Percentiles rank a stretch among this genome's conserved stretches.
Conservation (phyloP, 2,329 filamentous ascomycete species). For the Penicillium sp. region DNA sequence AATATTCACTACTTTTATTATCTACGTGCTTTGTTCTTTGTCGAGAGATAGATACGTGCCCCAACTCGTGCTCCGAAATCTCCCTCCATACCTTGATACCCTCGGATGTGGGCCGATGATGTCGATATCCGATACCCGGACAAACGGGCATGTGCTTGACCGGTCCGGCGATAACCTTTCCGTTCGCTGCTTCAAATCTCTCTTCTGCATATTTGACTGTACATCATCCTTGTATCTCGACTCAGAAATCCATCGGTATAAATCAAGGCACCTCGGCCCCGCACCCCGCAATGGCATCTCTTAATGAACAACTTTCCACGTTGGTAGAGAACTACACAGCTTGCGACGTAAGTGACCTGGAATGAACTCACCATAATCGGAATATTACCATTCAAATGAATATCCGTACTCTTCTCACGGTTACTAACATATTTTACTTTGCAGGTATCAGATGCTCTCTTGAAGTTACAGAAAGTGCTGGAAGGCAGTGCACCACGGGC, state of each 20-base stretch:
- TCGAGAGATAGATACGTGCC: too few relatives aligned
- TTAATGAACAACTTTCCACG: slow-evolving; percentile 33
- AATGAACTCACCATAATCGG: neutral
- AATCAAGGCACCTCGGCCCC: slow-evolving; percentile 3
- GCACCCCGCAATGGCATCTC: slow-evolving; percentile 29
- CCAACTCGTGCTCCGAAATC: neutral
- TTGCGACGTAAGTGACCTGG: slow-evolving; percentile 39
- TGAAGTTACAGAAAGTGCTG: slow-evolving; percentile 58
- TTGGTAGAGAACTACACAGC: slow-evolving; percentile 39
- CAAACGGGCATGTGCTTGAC: slow-evolving; percentile 19
- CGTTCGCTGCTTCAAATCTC: neutral
- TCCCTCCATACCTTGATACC: slow-evolving; percentile 1
- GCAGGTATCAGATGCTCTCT: slow-evolving; percentile 68
- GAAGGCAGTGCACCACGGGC: slow-evolving; percentile 54
- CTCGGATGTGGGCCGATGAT: slow-evolving; percentile 15
- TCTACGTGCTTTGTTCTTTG: too few relatives aligned
- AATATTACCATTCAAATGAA: neutral
- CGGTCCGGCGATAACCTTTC: neutral
- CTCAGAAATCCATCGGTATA: neutral
- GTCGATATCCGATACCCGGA: slow-evolving; percentile 19
- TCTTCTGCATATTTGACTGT: neutral
- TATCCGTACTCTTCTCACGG: neutral
- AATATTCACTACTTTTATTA: too few relatives aligned
- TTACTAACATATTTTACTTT: neutral
- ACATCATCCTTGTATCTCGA: neutral